phyloP scores from a whole-genome alignment of 1,284 basidiomycete species.

The Pseudozyma tsukubaensis region DNA sequence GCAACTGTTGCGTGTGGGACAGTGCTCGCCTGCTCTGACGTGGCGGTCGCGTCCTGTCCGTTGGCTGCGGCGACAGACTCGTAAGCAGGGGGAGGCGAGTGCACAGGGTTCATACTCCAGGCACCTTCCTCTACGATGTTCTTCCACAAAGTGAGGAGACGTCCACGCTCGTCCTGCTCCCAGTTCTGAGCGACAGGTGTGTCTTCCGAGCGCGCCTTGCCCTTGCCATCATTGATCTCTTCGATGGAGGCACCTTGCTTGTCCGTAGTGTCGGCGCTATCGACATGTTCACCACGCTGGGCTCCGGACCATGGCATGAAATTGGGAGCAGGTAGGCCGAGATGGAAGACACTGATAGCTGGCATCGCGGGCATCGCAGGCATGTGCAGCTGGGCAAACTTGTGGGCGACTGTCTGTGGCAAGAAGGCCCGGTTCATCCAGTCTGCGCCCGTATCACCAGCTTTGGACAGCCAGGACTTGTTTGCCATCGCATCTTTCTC shows the following conservation, averaged over 20 bases:
- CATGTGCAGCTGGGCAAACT: slow-evolving; percentile 52
- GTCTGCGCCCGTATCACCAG: slow-evolving; percentile 49
- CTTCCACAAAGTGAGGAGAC: slow-evolving; percentile 51
- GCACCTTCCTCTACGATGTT: slow-evolving; percentile 60
- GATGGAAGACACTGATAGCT: slow-evolving; percentile 58
- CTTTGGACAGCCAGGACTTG: slow-evolving; percentile 52
- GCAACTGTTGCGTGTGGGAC: background rate
- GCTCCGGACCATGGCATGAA: slow-evolving; percentile 51
- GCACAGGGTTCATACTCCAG: slow-evolving; percentile 53
- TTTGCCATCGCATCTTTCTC: slow-evolving; percentile 14
- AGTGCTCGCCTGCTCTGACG: background rate
- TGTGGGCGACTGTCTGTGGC: slow-evolving; percentile 46
- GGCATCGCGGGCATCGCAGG: slow-evolving; percentile 51
- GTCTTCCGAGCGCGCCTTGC: slow-evolving; percentile 24
- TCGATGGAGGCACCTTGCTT: background rate
- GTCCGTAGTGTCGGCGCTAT: background rate
- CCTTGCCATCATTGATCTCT: slow-evolving; percentile 22
- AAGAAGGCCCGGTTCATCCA: slow-evolving; percentile 50
- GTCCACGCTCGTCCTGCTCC: slow-evolving; percentile 47
- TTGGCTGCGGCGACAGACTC: slow-evolving; percentile 45
- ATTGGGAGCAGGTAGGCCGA: slow-evolving; percentile 38
- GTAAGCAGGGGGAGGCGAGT: slow-evolving; percentile 56
- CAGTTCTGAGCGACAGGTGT: slow-evolving; percentile 27
- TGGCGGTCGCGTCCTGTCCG: background rate
- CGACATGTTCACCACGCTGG: slow-evolving; percentile 20